Evolutionary conservation across 768 basidiomycete genomes (phyloP), one percentile per base, ranked within the genome.

Genomic region (Exidia glandulosa): DNA sequence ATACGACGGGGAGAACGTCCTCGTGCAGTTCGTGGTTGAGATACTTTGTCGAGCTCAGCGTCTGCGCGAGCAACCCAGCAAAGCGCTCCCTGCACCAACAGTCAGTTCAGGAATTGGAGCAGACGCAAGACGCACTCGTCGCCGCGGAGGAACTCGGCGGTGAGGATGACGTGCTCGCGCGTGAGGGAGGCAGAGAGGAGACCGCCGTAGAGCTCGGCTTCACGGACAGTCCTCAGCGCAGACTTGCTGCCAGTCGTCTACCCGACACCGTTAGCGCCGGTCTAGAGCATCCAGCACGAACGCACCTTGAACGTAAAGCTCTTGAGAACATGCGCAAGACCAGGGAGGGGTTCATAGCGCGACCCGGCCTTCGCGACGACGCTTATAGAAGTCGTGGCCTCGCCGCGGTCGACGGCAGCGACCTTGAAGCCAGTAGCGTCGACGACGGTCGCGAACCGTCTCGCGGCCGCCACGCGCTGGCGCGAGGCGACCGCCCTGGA

Each of bases 221-320:
- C 92, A 63, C 95, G 84, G 65, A 94, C 84, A 36, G 89, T 90
- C 60, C 88, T 89, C 73, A 99, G 78, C 37, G 92, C 87, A 58
- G 94, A 94, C 66, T 91, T 85, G 70, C 85, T 84, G 60, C 77
- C 77, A 34, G 90, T 95, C 75, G 87, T 89, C 95, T 98, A 70
- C n/a, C 50, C 60, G n/a, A 27, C 27, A 16, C 3, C 61, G 25
- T 27, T 23, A 50, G 3, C 59, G 47, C 59, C 37, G 13, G 1
- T 5, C 34, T 36, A 29, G 10, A 25, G 54, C 19, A 58, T 32
- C 16, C 30, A 33, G 60, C 7, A 27, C 13, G 50, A 31, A 69
- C 84, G 55, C 65, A 97, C 95, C 88, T 96, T 97, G 86, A 95
- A 98, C 61, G 94, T 88, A 81, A 94, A 97, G 83, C 93, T 94